Evolutionary conservation across 768 basidiomycete species (phyloP).

Genomic region (Dentipellis sp.): DNA sequence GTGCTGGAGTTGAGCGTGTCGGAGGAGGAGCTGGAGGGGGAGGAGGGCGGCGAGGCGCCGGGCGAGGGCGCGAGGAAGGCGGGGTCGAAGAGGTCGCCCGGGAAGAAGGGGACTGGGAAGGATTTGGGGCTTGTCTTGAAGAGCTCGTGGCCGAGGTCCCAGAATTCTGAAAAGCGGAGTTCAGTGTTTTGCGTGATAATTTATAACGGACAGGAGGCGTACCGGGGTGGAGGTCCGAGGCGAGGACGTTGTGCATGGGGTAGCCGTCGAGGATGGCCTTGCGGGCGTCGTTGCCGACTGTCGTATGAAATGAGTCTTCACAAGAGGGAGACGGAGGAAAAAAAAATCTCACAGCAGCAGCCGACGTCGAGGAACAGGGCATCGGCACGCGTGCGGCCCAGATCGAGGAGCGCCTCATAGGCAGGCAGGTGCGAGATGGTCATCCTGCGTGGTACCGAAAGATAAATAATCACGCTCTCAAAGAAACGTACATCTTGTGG

Average conservation of each 20-base stretch:
- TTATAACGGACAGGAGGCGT: background rate
- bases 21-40: too few species aligned
- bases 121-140: conserved; percentile 41
- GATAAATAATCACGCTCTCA: too few species aligned
- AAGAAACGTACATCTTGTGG: too few species aligned
- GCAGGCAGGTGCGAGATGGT: too few species aligned
- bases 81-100: conserved; percentile 44
- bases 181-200: background rate
- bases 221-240: conserved; percentile 30
- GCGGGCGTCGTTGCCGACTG: conserved; percentile 33
- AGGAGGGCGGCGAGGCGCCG: conserved; percentile 12
- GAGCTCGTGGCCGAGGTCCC: conserved; percentile 40
- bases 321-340: too few species aligned
- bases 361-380: too few species aligned
- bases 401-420: too few species aligned
- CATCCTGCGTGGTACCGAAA: too few species aligned
- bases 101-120: conserved; percentile 46
- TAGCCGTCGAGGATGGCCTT: conserved; percentile 32
- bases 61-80: conserved; percentile 26
- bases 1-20: too few species aligned
- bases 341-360: too few species aligned
- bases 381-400: too few species aligned
- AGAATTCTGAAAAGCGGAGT: background rate
- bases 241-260: conserved; percentile 27
- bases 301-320: too few species aligned